Conservation (phyloP, 1,139 yeast genomes). For the Yamadazyma atmosphaerica region DNA sequence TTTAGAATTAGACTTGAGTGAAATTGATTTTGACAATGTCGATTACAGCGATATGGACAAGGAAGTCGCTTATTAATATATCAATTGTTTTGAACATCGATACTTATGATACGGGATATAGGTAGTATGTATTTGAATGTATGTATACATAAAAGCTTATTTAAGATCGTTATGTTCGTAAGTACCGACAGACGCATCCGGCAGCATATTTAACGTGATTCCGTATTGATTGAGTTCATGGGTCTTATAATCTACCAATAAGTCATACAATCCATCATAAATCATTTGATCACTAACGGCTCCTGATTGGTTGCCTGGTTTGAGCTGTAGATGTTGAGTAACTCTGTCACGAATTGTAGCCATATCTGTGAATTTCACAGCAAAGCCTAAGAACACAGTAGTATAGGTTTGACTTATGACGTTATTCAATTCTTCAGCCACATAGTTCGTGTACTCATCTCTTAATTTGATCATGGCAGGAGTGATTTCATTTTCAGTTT, state of each 20-base stretch:
- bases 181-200: slow-evolving; percentile 10
- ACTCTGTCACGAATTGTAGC: slow-evolving; percentile 10
- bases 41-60: slow-evolving; percentile 6
- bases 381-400: slow-evolving; percentile 11
- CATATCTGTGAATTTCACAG: slow-evolving; percentile 10
- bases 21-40: slow-evolving; percentile 12
- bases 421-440: slow-evolving; percentile 8
- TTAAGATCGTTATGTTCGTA: not conserved
- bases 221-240: slow-evolving; percentile 10
- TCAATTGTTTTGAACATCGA: not conserved
- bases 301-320: slow-evolving; percentile 4
- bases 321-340: slow-evolving; percentile 1
- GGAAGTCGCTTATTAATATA: not conserved
- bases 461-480: slow-evolving; percentile 7
- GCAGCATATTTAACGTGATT: slow-evolving; percentile 11
- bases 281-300: slow-evolving; percentile 3
- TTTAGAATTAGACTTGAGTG: slow-evolving; percentile 17
- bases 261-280: slow-evolving; percentile 11
- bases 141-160: not conserved
- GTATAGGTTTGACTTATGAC: slow-evolving; percentile 11
- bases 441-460: slow-evolving; percentile 9
- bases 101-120: not conserved
- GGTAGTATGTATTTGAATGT: slow-evolving; percentile 2
- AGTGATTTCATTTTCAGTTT: slow-evolving; percentile 7
- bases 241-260: slow-evolving; percentile 7